Base-by-base conservation (phyloP, 257 asterid species). In the Prunella vulgaris region DNA sequence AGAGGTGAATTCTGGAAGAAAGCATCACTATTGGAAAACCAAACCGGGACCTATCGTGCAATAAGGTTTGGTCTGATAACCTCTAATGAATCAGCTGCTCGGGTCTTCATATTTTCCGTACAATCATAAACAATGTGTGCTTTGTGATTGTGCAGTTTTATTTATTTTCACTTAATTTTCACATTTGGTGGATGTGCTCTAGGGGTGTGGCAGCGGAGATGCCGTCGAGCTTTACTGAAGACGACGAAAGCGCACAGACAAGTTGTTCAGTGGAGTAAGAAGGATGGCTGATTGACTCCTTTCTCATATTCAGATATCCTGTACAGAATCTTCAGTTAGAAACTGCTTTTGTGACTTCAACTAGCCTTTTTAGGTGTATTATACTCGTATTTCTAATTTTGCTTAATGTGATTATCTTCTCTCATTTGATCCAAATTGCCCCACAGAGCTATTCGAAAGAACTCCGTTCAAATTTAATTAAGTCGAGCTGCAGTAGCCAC, bases 141-240 rank as follows among this genome's bases (percentile, higher is more conserved):
- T 20, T 51, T 51, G 25, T 51, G 57, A 51, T 10, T 56, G 14
- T 56, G 62, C 37, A 25, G 13, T 24, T 56, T 22, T 54, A 54
- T 22, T 12, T 5, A 0, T 13, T 9, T 56, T 5, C 32, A 2
- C 14, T n/a, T 15, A 63, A n/a, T 71, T 69, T 17, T 53, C 42
- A n/a, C 12, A 18, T 30, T 10, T 17, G 5, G 6, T 37, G 60
- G 8, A 22, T 22, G 5, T 35, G 44, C 18, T 71, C 64, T 72
- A 81, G 90, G 83, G 56, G 60, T 53, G 60, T 80, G 67, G 80
- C 71, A 62, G 87, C 84, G 10, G 87, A 79, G 74, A 64, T 82
- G 68, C 82, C 81, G 13, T 79, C 84, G 62, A 82, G 84, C 74
- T 80, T 66, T 63, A 84, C 81, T n/a, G 87, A 86, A 76, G 88